Percentiles rank a stretch among this genome's conserved stretches.
Evolutionary conservation across 495 filamentous ascomycete species (phyloP).

Genomic region (Evernia prunastri): DNA sequence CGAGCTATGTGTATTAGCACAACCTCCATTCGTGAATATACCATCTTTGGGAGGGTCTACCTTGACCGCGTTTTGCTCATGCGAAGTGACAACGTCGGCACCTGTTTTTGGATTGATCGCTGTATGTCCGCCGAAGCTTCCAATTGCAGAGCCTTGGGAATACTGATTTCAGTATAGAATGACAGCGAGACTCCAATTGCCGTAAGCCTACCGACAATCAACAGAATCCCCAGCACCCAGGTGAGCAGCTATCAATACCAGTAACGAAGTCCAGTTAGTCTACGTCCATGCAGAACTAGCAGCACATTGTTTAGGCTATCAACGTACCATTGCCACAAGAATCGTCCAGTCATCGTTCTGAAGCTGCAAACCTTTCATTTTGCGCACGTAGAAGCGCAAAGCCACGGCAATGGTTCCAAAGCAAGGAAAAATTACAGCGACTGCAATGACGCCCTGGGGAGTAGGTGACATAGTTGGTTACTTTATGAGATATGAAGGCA

Average conservation of each 20-base stretch:
- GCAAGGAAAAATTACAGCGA: no score
- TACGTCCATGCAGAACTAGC: background rate
- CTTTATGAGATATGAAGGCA: no score
- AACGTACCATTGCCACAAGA: background rate
- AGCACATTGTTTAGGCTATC: background rate
- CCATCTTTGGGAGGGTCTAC: background rate
- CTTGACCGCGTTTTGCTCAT: constrained; percentile 22
- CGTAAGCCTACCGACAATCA: constrained; percentile 1
- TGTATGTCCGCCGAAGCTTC: constrained; percentile 8
- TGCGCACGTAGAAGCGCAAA: background rate
- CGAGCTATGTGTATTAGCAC: background rate
- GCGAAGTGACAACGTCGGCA: constrained; percentile 30
- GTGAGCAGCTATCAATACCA: constrained; percentile 1
- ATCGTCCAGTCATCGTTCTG: background rate
- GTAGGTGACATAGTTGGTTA: no score
- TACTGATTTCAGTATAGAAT: background rate
- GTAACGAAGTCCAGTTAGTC: no score
- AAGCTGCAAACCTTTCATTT: background rate
- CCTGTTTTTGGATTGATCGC: constrained; percentile 8
- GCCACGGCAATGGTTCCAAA: no score
- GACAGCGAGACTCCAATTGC: no score
- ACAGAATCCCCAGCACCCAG: background rate
- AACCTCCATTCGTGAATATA: background rate
- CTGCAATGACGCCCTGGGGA: no score
- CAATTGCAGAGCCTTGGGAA: constrained; percentile 2